Base-by-base conservation (phyloP, 2,329 filamentous ascomycete species). In the Fusarium sp. region DNA sequence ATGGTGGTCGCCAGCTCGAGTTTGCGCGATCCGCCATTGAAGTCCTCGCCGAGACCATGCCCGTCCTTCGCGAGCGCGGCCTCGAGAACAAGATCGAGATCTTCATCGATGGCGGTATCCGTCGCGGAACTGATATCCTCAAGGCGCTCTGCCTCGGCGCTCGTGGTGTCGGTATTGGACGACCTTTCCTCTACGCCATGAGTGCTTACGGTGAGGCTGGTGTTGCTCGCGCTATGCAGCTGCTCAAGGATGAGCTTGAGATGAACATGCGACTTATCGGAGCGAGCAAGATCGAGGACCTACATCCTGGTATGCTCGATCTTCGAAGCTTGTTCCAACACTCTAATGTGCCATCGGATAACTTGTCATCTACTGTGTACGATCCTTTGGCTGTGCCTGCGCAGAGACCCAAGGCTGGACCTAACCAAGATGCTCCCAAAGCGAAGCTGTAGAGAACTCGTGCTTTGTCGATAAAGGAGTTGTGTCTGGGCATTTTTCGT, bases 191-290 rank as follows among this genome's bases (percentile, higher is more conserved):
- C 65, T 99, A 94, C 78, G 95, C 96, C 76, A 98, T 99, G 95
- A 92, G 91, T 69, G 90, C 94, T 12, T 98, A 98, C 76, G 96
- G 96, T 2, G 83, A 93, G 64, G 86, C 91, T 4, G 96, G 96
- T 69, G 95, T 98, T 22, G 93, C 97, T 77, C 88, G 93, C 34
- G 96, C 96, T 32, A 97, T 98, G 92, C 92, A 94, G 81, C 83
- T 97, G 62, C 86, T 97, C 73, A 94, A 93, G 83, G 96, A 98
- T 77, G 96, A 99, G 86, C 93, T 99, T 88, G 94, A 97, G 84
- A 98, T 98, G 95, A 96, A 95, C 78, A 98, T 99, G 96, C 89
- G 96, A 9, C 84, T 99, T 69, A 94, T 99, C 73, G 96, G 96
- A 12, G 92, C 90, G 63, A 88, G 86, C 22, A 90, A 82, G 65